phyloP scores from a whole-genome alignment of 2,329 filamentous ascomycete genomes.

The Trichoderma breve region DNA sequence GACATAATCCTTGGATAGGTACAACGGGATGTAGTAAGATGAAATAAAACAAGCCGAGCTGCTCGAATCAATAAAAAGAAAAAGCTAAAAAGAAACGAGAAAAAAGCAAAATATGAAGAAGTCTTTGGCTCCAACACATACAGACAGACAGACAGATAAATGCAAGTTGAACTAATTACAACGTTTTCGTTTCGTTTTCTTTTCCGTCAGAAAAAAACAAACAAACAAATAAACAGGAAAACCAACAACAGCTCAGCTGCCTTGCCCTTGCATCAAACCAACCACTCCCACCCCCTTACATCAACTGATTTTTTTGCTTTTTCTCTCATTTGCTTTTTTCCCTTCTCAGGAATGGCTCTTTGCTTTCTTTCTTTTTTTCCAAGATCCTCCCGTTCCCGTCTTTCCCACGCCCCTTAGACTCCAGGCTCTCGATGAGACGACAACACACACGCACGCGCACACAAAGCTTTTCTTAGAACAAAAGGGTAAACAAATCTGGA shows the following conservation, averaged over 20 bases:
- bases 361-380: slow-evolving; percentile 11
- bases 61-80: not conserved
- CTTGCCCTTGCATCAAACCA: not conserved
- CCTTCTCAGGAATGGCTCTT: not conserved
- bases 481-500: not conserved
- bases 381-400: slow-evolving; percentile 13
- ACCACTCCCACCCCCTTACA: not conserved
- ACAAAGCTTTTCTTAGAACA: not conserved
- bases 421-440: not conserved
- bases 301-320: not conserved
- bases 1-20: not conserved
- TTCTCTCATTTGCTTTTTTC: not conserved
- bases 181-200: not conserved
- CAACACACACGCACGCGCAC: not conserved
- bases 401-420: not conserved
- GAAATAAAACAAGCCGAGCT: not conserved
- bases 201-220: not conserved
- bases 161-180: not conserved
- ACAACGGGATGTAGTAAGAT: not conserved
- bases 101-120: not conserved
- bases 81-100: not conserved
- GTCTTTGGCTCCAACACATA: not conserved
- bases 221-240: not conserved
- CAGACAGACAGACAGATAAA: not conserved
- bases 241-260: not conserved